Conservation (phyloP, 2,329 filamentous ascomycete species). For the Aspergillus persii region DNA sequence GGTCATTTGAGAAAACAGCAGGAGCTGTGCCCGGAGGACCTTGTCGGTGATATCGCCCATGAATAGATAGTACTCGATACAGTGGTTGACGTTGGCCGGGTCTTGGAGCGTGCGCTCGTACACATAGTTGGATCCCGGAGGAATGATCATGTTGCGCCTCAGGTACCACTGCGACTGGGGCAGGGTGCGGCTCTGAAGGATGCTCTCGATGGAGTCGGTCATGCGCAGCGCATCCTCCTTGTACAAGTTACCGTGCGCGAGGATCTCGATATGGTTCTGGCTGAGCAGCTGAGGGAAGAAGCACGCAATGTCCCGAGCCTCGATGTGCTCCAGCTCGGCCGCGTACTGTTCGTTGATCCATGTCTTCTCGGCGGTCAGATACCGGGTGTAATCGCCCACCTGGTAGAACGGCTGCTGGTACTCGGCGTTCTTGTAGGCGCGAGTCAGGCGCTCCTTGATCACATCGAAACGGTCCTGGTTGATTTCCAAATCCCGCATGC, state of each 20-base stretch:
- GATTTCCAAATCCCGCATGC: conserved; percentile 80
- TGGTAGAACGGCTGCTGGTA: conserved; percentile 87
- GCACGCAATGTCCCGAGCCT: conserved; percentile 67
- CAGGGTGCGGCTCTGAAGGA: conserved; percentile 69
- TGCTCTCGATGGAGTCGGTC: conserved; percentile 77
- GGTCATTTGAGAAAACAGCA: conserved; percentile 84
- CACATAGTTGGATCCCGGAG: conserved; percentile 76
- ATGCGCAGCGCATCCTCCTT: conserved; percentile 87
- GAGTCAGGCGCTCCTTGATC: conserved; percentile 77
- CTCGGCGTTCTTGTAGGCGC: conserved; percentile 81
- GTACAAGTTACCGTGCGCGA: conserved; percentile 89
- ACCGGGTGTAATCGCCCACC: conserved; percentile 76
- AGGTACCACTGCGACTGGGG: conserved; percentile 78
- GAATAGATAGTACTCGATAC: conserved; percentile 74
- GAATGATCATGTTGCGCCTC: conserved; percentile 71
- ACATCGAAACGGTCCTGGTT: conserved; percentile 87
- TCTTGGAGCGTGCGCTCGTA: conserved; percentile 81
- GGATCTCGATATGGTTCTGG: conserved; percentile 82
- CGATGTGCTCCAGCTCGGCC: conserved; percentile 71
- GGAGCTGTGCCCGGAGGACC: conserved; percentile 68
- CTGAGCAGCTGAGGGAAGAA: conserved; percentile 79
- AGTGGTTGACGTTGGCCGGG: conserved; percentile 84
- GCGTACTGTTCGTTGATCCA: conserved; percentile 79
- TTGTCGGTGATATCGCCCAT: conserved; percentile 69
- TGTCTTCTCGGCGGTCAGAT: conserved; percentile 72